Conservation (phyloP, 768 basidiomycete genomes). For the Epithele typhae region DNA sequence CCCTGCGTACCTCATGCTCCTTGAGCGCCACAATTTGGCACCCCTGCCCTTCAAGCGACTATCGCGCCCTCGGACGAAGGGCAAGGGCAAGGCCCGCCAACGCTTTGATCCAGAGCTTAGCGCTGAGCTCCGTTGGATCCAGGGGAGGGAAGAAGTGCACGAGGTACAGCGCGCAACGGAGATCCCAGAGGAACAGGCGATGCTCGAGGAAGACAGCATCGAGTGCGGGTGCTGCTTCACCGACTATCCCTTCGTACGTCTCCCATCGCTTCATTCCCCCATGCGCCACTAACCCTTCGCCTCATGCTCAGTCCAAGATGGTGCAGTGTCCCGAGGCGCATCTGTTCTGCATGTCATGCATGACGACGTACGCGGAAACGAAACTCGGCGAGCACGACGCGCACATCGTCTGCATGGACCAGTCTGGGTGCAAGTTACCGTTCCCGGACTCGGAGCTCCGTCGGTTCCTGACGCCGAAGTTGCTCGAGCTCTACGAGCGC, state of each 20-base stretch:
- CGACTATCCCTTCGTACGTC: conserved; percentile 65
- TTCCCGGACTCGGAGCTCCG: conserved; percentile 69
- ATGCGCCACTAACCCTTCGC: conserved; percentile 1
- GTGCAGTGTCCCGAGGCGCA: conserved; percentile 88
- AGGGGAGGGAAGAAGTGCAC: conserved; percentile 29
- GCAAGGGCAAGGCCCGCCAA: conserved; percentile 36
- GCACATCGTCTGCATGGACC: conserved; percentile 77
- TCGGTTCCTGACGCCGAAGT: conserved; percentile 62
- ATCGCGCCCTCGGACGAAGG: conserved; percentile 24
- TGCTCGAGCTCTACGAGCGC: conserved; percentile 66
- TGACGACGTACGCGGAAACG: conserved; percentile 62
- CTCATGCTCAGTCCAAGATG: conserved; percentile 61
- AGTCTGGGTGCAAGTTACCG: conserved; percentile 60
- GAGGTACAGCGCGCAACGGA: conserved; percentile 25
- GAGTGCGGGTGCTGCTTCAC: conserved; percentile 90
- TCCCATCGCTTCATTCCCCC: neutral
- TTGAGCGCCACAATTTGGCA: conserved; percentile 31
- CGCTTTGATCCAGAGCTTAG: conserved; percentile 43
- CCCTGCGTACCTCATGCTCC: conserved; percentile 55
- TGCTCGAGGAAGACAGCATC: conserved; percentile 52
- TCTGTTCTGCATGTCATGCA: conserved; percentile 76
- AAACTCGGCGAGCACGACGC: conserved; percentile 61
- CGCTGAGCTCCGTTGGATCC: conserved; percentile 42
- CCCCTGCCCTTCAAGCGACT: conserved; percentile 33
- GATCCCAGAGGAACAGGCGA: conserved; percentile 32